Percentiles rank a stretch among this genome's conserved stretches.
phyloP scores from a whole-genome alignment of 2,329 filamentous ascomycete genomes.

The Gliomastix tumulicola region DNA sequence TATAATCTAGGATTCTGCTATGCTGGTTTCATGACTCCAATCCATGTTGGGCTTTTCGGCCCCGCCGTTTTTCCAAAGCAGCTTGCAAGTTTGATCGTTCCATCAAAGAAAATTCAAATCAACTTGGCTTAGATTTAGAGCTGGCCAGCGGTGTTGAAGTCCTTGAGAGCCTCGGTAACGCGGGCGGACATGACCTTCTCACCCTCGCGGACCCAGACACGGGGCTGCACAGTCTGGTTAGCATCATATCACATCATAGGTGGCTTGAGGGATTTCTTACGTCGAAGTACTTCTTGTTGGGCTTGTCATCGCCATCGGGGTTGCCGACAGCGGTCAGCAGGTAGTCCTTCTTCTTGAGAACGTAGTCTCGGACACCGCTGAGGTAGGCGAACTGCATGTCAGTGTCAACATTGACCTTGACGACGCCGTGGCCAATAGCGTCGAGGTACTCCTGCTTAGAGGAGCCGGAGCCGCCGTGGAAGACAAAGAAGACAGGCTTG shows the following conservation, averaged over 20 bases:
- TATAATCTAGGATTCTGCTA: too few relatives aligned
- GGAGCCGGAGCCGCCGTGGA: constrained; percentile 95
- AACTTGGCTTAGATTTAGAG: too few relatives aligned
- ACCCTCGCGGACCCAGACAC: constrained; percentile 93
- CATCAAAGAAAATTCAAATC: too few relatives aligned
- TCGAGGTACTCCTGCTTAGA: constrained; percentile 83
- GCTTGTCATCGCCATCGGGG: constrained; percentile 93
- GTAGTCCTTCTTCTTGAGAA: constrained; percentile 94
- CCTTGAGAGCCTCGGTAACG: constrained; percentile 72
- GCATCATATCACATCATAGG: constrained; percentile 1
- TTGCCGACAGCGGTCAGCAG: constrained; percentile 82
- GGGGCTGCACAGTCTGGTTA: constrained; percentile 50
- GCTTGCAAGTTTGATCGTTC: too few relatives aligned
- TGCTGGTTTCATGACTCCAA: too few relatives aligned
- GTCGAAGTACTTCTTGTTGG: constrained; percentile 95
- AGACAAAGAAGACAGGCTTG: constrained; percentile 98
- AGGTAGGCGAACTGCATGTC: constrained; percentile 97
- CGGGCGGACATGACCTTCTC: constrained; percentile 94
- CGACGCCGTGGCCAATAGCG: constrained; percentile 87
- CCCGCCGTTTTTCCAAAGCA: too few relatives aligned
- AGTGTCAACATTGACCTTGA: constrained; percentile 99
- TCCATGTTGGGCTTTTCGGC: too few relatives aligned
- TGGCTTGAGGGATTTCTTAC: constrained; percentile 18
- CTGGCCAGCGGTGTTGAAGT: constrained; percentile 64
- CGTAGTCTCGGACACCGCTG: constrained; percentile 86